Percentiles rank a stretch among this genome's conserved stretches.
Conservation (phyloP, 768 basidiomycete genomes). For the Tricholoma flavovirens region DNA sequence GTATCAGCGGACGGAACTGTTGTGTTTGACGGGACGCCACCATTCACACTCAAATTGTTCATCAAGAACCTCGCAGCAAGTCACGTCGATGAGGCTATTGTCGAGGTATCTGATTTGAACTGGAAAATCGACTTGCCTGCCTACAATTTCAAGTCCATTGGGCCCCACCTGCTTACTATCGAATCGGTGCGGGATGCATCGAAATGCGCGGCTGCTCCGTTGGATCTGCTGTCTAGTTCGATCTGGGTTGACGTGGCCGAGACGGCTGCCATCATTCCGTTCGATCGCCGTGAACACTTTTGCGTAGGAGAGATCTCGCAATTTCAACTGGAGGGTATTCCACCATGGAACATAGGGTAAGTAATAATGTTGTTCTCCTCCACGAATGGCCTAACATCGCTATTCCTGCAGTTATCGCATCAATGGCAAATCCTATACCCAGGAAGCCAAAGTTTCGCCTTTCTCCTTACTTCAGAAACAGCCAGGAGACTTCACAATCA, state of each 20-base stretch:
- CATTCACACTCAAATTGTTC: conserved; percentile 74
- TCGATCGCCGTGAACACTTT: conserved; percentile 71
- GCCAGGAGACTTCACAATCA: conserved; percentile 79
- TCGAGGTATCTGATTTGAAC: conserved; percentile 39
- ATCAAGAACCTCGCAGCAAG: conserved; percentile 73
- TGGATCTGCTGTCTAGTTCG: conserved; percentile 54
- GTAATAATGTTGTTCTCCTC: conserved; percentile 16
- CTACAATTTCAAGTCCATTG: conserved; percentile 72
- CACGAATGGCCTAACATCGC: conserved; percentile 5
- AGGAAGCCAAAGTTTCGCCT: conserved; percentile 72
- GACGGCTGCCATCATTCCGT: conserved; percentile 85
- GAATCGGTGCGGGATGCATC: conserved; percentile 77
- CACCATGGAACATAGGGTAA: conserved; percentile 88
- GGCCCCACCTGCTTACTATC: conserved; percentile 75
- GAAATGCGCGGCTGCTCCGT: conserved; percentile 68
- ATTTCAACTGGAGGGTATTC: conserved; percentile 90
- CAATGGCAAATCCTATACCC: conserved; percentile 66
- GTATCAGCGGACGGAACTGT: conserved; percentile 55
- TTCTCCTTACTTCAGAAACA: conserved; percentile 83
- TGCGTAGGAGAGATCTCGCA: conserved; percentile 89
- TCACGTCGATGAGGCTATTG: conserved; percentile 49
- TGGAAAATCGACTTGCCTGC: conserved; percentile 74
- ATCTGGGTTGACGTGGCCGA: conserved; percentile 95
- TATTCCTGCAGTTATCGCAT: conserved; percentile 60
- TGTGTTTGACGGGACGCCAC: conserved; percentile 75